These are phyloP conservation scores for Mycena citricolor DNA, from an alignment of 1,284 basidiomycete genomes.

Conservation along the genomic window DNA sequence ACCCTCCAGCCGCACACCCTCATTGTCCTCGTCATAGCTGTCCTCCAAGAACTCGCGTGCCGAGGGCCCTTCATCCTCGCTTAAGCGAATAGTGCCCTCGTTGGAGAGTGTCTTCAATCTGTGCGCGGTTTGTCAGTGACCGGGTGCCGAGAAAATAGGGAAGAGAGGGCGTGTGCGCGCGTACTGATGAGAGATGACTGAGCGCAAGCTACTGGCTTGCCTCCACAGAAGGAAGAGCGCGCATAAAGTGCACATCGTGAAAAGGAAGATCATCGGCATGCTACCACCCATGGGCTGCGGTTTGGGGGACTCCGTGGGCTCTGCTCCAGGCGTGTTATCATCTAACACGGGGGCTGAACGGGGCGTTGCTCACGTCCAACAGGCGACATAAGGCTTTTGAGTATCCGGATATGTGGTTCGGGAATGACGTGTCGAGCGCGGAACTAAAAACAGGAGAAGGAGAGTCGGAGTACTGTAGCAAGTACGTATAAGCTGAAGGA, in stretches of 20 bases:
- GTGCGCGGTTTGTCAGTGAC: slow-evolving; percentile 6
- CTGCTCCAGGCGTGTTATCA: too few species aligned
- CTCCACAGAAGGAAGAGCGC: slow-evolving; percentile 66
- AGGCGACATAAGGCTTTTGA: too few species aligned
- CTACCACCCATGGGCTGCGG: slow-evolving; percentile 61
- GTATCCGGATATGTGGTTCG: too few species aligned
- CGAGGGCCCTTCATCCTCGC: slow-evolving; percentile 70
- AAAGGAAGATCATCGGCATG: slow-evolving; percentile 52
- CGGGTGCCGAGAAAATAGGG: too few species aligned
- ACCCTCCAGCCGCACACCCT: slow-evolving; percentile 27
- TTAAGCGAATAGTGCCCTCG: slow-evolving; percentile 66
- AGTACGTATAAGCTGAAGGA: too few species aligned
- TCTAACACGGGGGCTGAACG: too few species aligned
- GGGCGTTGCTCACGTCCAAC: too few species aligned
- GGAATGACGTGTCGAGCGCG: too few species aligned
- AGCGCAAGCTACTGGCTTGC: slow-evolving; percentile 53
- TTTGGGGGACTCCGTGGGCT: slow-evolving; percentile 58
- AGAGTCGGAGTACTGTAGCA: too few species aligned
- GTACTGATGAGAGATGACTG: slow-evolving; percentile 66
- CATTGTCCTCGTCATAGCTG: slow-evolving; percentile 54
- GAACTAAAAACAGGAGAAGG: too few species aligned
- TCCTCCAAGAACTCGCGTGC: slow-evolving; percentile 64
- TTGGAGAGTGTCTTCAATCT: slow-evolving; percentile 62
- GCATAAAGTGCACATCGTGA: slow-evolving; percentile 61
- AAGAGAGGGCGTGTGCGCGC: too few species aligned